Base-by-base conservation (phyloP, 2,329 filamentous ascomycete species). In the Paracamarosporium sp. region DNA sequence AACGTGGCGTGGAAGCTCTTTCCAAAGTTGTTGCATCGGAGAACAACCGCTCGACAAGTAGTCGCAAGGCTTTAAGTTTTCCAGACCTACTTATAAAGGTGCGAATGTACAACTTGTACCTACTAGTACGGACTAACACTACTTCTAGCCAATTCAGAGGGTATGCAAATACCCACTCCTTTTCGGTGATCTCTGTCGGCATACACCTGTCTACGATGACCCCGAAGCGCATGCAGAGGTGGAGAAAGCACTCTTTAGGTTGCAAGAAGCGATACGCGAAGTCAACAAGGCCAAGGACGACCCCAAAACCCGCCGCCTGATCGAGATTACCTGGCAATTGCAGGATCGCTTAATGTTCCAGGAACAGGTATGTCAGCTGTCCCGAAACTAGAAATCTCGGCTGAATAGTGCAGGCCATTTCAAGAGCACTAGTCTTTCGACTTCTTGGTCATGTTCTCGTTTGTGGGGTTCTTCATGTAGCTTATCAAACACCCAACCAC, bases 81-180 rank as follows among this genome's bases (percentile, higher is more conserved):
- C 87, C 88, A 47, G 95, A 98, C 76, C 82, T 98, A 5, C 83
- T 98, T 54, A 93, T 97, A 65, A 98, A 98, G 86, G 93, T 92
- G 66, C 63, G 76, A 36, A 20, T 50, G 17, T 48, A n/a, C 17
- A 28, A 27, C 33, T 12, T 47, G 30, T 5, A 22, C n/a, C 20
- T 4, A 11, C 22, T 40, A 8, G 13, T 59, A 27, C 50, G 24
- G 13, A 48, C 46, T 52, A n/a, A 59, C 35, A 54, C 28, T 50
- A 13, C 20, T 12, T 28, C 15, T 53, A 96, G 91, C 95, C 94
- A 0, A 93, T 97, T 20, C 94, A 99, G 77, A 86, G 94, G 54
- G 86, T 97, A 22, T 96, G 92, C 80, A 92, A 90, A 78, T 98
- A 98, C 71, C 92, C 92, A 11, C 81, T 99, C 4, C 81, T 98